Conservation (phyloP, 2,329 filamentous ascomycete species). For the Teratosphaeria epicoccoides region DNA sequence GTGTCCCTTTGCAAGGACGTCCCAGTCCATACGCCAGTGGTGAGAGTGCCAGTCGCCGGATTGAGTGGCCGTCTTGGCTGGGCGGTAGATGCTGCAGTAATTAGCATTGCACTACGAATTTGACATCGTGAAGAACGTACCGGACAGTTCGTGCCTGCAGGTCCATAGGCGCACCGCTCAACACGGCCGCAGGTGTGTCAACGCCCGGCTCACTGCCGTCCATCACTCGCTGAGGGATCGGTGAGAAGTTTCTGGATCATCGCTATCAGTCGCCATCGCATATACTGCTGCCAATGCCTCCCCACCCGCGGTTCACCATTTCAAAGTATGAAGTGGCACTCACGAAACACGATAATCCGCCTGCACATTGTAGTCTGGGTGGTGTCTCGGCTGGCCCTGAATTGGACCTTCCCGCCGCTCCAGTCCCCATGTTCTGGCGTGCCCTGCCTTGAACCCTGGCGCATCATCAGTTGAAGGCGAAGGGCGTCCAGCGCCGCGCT, state of each 20-base stretch:
- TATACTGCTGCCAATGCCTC: background rate
- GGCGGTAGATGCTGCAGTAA: slow-evolving; percentile 68
- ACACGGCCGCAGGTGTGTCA: slow-evolving; percentile 66
- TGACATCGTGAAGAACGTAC: slow-evolving; percentile 41
- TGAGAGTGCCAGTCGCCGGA: slow-evolving; percentile 77
- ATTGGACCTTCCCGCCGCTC: slow-evolving; percentile 41
- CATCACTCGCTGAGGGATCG: slow-evolving; percentile 79
- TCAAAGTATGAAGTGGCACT: slow-evolving; percentile 4
- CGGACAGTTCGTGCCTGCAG: slow-evolving; percentile 88
- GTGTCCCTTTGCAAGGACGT: slow-evolving; percentile 81
- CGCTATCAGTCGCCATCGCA: slow-evolving; percentile 4
- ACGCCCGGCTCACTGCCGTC: slow-evolving; percentile 76
- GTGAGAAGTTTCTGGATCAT: slow-evolving; percentile 65
- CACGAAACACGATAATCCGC: slow-evolving; percentile 87
- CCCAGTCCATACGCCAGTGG: slow-evolving; percentile 98
- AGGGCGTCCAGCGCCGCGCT: background rate
- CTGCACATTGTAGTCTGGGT: slow-evolving; percentile 70
- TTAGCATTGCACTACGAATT: background rate
- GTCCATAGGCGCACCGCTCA: slow-evolving; percentile 88
- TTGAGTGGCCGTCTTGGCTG: slow-evolving; percentile 89
- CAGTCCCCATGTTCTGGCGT: slow-evolving; percentile 23
- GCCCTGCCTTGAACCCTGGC: slow-evolving; percentile 4
- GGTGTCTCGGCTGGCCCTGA: slow-evolving; percentile 49
- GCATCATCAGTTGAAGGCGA: slow-evolving; percentile 4
- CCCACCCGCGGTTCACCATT: background rate